Conservation (phyloP, 2,329 filamentous ascomycete species). For the Colletotrichum liaoningense region DNA sequence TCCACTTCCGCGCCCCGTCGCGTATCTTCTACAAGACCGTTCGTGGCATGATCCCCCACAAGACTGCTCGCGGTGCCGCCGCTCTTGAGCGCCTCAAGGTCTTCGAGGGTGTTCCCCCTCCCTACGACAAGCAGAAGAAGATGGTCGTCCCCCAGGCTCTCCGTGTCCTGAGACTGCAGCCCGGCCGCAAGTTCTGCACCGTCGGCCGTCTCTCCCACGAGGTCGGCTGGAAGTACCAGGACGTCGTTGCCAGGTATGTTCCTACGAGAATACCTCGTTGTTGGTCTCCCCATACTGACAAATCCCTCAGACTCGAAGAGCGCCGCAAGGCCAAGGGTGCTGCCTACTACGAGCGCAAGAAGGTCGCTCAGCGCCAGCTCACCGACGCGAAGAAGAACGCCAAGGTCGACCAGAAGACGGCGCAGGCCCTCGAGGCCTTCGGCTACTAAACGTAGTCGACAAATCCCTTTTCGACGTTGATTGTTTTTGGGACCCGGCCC, state of each 20-base stretch:
- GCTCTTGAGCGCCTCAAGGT: constrained; percentile 99
- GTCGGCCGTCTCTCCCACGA: constrained; percentile 98
- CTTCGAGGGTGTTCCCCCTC: constrained; percentile 98
- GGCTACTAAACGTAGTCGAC: constrained; percentile 78
- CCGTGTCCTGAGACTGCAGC: constrained; percentile 95
- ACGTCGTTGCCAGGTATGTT: constrained; percentile 93
- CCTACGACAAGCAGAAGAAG: constrained; percentile 99
- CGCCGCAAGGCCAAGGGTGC: constrained; percentile 99
- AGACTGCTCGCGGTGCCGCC: constrained; percentile 96
- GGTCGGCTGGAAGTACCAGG: constrained; percentile 99
- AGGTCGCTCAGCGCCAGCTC: constrained; percentile 90
- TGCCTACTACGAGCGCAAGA: constrained; percentile 99
- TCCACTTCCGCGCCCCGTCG: constrained; percentile 99
- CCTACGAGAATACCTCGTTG: too few relatives aligned
- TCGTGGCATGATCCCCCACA: constrained; percentile 99
- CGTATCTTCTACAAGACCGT: constrained; percentile 99
- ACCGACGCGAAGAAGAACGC: constrained; percentile 93
- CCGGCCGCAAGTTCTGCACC: constrained; percentile 99
- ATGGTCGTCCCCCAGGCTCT: constrained; percentile 99
- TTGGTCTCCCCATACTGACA: not conserved
- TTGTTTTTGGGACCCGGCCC: not conserved
- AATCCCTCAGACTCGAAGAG: constrained; percentile 86
- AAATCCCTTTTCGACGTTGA: constrained; percentile 27
- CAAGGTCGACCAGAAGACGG: constrained; percentile 86
- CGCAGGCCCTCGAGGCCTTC: constrained; percentile 87